Base-by-base conservation (phyloP, 768 basidiomycete species). In the Psilocybe cubensis region DNA sequence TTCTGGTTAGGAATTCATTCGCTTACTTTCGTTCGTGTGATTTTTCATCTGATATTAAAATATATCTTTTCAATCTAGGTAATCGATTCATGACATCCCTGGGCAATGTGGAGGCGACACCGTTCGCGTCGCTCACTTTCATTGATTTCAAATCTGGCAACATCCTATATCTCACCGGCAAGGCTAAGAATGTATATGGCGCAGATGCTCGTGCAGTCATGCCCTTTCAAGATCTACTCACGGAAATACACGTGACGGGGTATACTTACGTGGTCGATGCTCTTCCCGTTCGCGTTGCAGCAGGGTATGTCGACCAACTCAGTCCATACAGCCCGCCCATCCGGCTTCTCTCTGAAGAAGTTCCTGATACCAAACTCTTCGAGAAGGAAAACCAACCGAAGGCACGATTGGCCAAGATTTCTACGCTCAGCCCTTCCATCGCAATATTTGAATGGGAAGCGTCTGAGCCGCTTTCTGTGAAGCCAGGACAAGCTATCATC, bases 61-160 rank as follows among this genome's bases (percentile, higher is more conserved):
- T n/a, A n/a, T n/a, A n/a, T n/a, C 52, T 47, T 21, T 44, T 45
- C 17, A 2, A 43, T 38, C 20, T 38, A 85, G 85, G 86, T 1
- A 88, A 88, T 63, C 77, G 85, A 2, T 70, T 85, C 51, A 79
- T 88, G 80, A 85, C 82, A 18, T 85, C 85, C 14, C 69, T 88
- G 11, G 86, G 86, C 2, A 86, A 88, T 57, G 80, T 87, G 27
- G 80, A 83, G 58, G 74, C 76, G 20, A 85, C 82, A 0, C 82
- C 83, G 3, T 64, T 83, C 1, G 86, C 86, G 3, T 81, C 80
- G 0, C 72, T 87, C 12, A 82, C 83, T n/a, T 80, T 88, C 56
- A 67, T 83, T 6, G 77, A 76, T 18, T 88, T 83, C 63, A 69
- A 70, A 10, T 77, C 75, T 0, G 86, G 87, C 3, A 72, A 82